phyloP scores from a whole-genome alignment of 192 early-diverging fungal species.

The Backusella parvicylindrica region DNA sequence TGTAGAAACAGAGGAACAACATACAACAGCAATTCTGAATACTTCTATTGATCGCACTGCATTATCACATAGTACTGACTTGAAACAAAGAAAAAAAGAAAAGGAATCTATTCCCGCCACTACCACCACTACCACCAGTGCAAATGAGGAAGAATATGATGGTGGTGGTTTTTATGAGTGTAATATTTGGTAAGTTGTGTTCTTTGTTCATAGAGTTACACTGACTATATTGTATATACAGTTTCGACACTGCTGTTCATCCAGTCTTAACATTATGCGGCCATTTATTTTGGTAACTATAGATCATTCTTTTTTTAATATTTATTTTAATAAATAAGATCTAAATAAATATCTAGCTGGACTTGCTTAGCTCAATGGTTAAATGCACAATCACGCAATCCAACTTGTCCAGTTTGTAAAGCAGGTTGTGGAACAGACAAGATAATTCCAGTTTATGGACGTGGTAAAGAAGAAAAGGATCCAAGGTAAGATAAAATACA shows the following conservation, averaged over 20 bases:
- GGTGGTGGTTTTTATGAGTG: constrained; percentile 33
- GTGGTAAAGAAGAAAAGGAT: constrained; percentile 71
- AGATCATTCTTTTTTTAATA: not conserved
- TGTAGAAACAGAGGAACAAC: not conserved
- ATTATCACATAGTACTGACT: not conserved
- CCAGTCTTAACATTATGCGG: constrained; percentile 78
- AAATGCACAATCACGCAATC: constrained; percentile 60
- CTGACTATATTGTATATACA: not conserved
- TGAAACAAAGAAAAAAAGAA: constrained; percentile 8
- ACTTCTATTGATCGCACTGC: not conserved
- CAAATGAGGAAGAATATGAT: not conserved
- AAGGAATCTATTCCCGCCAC: not conserved
- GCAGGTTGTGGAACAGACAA: constrained; percentile 79
- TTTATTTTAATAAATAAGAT: not conserved
- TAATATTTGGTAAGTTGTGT: constrained; percentile 32
- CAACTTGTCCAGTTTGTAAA: constrained; percentile 81
- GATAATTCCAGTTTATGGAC: constrained; percentile 78
- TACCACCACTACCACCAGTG: not conserved
- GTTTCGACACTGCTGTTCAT: constrained; percentile 71
- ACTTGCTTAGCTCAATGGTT: constrained; percentile 73
- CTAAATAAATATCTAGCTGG: constrained; percentile 39
- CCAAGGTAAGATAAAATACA: constrained; percentile 47
- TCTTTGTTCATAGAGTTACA: not conserved
- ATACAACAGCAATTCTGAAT: not conserved
- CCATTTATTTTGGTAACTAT: constrained; percentile 66